Evolutionary conservation across 495 filamentous ascomycete species (phyloP).

Genomic region (Daldinia decipiens): DNA sequence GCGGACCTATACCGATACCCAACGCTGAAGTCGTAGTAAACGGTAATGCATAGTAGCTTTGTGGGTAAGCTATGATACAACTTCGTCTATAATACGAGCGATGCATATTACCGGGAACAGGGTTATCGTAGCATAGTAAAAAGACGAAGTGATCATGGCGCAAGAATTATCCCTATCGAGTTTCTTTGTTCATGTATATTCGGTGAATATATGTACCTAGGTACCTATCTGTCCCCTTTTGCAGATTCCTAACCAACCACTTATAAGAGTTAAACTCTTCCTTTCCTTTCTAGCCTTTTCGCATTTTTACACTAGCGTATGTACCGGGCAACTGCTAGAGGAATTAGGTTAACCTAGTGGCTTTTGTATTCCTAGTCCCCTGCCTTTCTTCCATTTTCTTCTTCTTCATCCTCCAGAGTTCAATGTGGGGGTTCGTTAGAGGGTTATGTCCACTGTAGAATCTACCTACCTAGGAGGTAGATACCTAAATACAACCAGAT

Average conservation of each 20-base stretch:
- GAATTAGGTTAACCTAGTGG: too few relatives aligned
- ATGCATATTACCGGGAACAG: neutral
- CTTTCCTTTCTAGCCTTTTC: neutral
- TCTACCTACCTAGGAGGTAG: too few relatives aligned
- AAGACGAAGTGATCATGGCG: neutral
- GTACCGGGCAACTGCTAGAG: neutral
- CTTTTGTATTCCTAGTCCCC: neutral
- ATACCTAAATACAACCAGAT: neutral
- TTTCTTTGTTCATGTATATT: neutral
- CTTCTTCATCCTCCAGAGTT: neutral
- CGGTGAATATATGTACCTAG: too few relatives aligned
- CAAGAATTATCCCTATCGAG: neutral
- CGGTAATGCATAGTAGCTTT: conserved; percentile 22
- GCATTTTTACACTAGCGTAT: neutral
- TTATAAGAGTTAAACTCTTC: neutral
- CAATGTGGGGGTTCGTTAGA: neutral
- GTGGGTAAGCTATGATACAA: neutral
- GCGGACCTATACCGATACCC: conserved; percentile 80
- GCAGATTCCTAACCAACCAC: neutral
- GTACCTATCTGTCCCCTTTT: neutral
- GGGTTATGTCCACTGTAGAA: neutral
- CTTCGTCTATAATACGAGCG: neutral
- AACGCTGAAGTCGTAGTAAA: conserved; percentile 33
- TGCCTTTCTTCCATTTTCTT: neutral
- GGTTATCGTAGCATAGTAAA: neutral